These are phyloP conservation scores for Saturnispora ahearnii DNA, from an alignment of 805 yeast genomes.

Conservation along the genomic window DNA sequence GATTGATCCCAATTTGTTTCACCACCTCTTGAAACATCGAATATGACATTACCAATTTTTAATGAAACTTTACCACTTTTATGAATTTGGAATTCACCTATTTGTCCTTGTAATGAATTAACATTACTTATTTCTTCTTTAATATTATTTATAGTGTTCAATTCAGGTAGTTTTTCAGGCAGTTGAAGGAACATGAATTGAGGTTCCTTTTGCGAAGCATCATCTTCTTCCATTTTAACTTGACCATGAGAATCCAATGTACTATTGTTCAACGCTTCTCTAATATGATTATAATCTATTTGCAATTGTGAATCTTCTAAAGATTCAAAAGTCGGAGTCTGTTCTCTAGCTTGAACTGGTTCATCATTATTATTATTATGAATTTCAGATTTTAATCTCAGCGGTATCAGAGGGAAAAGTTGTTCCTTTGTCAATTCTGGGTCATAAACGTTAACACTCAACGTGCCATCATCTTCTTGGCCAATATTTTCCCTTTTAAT, in stretches of 20 bases:
- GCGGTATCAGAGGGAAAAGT: background rate
- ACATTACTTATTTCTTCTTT: slow-evolving; percentile 15
- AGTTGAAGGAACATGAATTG: slow-evolving; percentile 2
- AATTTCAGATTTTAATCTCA: background rate
- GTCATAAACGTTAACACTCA: slow-evolving; percentile 1
- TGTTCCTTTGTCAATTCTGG: slow-evolving; percentile 1
- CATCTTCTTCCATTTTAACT: slow-evolving; percentile 5
- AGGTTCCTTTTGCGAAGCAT: slow-evolving; percentile 13
- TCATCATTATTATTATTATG: background rate
- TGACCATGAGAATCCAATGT: background rate
- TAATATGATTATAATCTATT: background rate
- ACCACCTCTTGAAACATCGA: slow-evolving; percentile 68
- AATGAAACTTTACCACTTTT: slow-evolving; percentile 76
- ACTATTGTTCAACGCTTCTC: background rate
- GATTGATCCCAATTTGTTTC: slow-evolving; percentile 66
- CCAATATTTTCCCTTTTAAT: slow-evolving; percentile 1
- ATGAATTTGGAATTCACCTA: slow-evolving; percentile 71
- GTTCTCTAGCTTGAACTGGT: background rate
- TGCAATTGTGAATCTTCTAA: background rate
- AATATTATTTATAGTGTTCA: background rate
- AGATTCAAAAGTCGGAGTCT: background rate
- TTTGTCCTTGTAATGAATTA: slow-evolving; percentile 36
- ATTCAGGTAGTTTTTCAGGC: slow-evolving; percentile 6
- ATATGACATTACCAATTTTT: slow-evolving; percentile 57
- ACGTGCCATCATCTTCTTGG: background rate